Evolutionary conservation across 768 basidiomycete species (phyloP), one percentile per base, ranked within the genome.

Genomic region (Tylopilus cervinicoccineus): DNA sequence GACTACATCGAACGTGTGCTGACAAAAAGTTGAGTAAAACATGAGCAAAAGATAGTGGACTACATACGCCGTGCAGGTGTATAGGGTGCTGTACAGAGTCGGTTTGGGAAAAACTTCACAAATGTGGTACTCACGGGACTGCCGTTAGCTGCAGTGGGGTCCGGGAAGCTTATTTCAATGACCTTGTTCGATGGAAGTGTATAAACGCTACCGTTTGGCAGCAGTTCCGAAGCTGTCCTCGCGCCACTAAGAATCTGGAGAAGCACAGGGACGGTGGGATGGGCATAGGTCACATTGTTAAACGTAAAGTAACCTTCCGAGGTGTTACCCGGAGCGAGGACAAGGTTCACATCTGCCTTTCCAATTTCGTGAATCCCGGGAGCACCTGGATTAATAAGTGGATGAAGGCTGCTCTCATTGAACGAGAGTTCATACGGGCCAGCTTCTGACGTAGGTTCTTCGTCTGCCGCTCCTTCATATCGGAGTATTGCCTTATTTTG

Each of bases 121-220:
- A 38, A 11, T 11, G 3, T 14, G 22, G 9, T 3, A 55, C 71
- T 53, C 49, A 72, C 55, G 5, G 56, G 70, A 14, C 62, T 69
- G 26, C 61, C 61, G 5, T 51, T 24, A 26, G 48, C 60, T 9
- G 8, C 70, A 1, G 14, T 14, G 10, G 56, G 50, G 17, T 68
- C 70, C 0, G 74, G 73, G 10, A 79, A 71, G n/a, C 68, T 72
- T n/a, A 79, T 56, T 50, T 79, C 76, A 24, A 79, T 72, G 44
- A 56, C 72, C 53, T 52, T 72, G 55, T 78, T 73, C 1, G 54
- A 58, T 0, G 76, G 75, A 3, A 83, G 68, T 1, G 56, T 45
- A 52, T 76, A 77, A 5, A 82, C 63, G 11, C 70, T 70, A 8
- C 78, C 80, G 0, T 44, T 12, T 0, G 80, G 82, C 5, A 83